Percentiles rank a stretch among this genome's conserved stretches.
phyloP scores from a whole-genome alignment of 148 eudicot genomes.

The Persicaria maculosa region DNA sequence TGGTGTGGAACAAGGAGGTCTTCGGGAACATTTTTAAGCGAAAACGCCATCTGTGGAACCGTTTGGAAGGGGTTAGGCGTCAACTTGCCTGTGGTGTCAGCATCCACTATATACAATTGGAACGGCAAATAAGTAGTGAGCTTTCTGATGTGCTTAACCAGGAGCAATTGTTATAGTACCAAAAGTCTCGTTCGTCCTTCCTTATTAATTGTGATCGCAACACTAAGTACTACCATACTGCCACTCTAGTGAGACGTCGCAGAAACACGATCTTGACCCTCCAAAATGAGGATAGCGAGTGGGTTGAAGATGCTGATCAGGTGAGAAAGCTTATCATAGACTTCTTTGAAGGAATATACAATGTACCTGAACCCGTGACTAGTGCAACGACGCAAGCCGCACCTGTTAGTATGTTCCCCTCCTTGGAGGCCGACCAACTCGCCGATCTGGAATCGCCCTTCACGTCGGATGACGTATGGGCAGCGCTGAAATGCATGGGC shows the following conservation, averaged over 20 bases:
- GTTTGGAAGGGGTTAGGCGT: no score
- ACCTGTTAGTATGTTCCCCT: background rate
- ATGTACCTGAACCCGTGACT: background rate
- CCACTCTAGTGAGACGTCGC: background rate
- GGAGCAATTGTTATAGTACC: background rate
- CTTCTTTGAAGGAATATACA: background rate
- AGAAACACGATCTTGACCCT: background rate
- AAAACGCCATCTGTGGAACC: no score
- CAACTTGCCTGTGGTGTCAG: no score
- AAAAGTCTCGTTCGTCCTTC: background rate
- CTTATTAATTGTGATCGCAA: background rate
- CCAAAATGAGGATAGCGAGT: no score
- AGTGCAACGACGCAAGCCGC: background rate
- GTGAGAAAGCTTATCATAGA: background rate
- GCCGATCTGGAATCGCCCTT: background rate
- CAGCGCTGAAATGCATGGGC: background rate
- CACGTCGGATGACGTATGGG: background rate
- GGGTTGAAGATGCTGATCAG: background rate
- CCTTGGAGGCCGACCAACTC: background rate
- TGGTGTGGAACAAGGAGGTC: background rate
- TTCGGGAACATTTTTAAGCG: background rate
- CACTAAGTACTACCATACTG: background rate
- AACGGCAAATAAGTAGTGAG: no score
- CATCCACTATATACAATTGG: no score
- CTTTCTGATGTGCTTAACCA: no score